Conservation (phyloP, 768 basidiomycete species). For the Boletellus sp. region DNA sequence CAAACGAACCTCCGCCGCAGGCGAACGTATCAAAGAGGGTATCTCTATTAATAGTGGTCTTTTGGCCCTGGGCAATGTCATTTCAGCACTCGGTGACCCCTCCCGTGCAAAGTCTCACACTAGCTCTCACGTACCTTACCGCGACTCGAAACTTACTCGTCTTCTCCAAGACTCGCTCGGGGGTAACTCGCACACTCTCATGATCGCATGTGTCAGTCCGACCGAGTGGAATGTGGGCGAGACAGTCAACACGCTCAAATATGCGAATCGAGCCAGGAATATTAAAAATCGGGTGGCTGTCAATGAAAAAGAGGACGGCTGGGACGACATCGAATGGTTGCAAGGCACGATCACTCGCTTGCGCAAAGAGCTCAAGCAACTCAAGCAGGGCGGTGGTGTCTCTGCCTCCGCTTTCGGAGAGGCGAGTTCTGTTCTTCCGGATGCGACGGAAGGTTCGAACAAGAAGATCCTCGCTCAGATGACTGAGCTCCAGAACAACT, state of each 20-base stretch:
- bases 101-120: constrained; percentile 79
- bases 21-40: constrained; percentile 97
- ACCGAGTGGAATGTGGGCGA: constrained; percentile 94
- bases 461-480: constrained; percentile 79
- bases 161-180: constrained; percentile 78
- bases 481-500: constrained; percentile 80
- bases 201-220: constrained; percentile 97
- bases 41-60: constrained; percentile 98
- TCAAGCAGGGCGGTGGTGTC: constrained; percentile 63
- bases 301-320: constrained; percentile 94
- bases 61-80: constrained; percentile 95
- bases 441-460: constrained; percentile 55
- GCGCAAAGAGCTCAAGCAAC: constrained; percentile 76
- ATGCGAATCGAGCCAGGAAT: constrained; percentile 94
- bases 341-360: constrained; percentile 83
- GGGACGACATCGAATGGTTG: constrained; percentile 98
- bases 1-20: constrained; percentile 93
- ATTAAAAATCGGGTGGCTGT: constrained; percentile 94
- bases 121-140: constrained; percentile 90
- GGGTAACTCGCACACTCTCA: constrained; percentile 95
- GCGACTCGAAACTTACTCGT: constrained; percentile 96
- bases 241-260: constrained; percentile 93
- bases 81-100: constrained; percentile 95
- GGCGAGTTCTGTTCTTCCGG: constrained; percentile 26
- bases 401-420: constrained; percentile 25